phyloP scores from a whole-genome alignment of 441 rosid species.

The Bruguiera hainesii region DNA sequence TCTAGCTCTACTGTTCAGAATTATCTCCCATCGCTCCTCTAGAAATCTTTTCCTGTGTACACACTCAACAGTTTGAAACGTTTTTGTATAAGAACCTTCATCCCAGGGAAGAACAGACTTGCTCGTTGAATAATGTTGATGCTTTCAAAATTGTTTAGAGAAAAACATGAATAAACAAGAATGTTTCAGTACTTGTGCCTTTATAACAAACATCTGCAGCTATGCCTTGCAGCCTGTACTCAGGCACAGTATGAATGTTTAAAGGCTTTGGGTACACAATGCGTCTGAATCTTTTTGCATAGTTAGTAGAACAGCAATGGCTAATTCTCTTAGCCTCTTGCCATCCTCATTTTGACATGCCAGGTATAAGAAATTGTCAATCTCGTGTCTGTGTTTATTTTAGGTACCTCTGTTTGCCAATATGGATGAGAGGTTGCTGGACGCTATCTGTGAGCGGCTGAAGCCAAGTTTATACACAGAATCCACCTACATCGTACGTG shows the following conservation, averaged over 20 bases:
- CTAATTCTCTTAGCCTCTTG: no score
- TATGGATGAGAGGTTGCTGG: constrained; percentile 89
- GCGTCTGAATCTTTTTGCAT: no score
- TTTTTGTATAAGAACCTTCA: neutral
- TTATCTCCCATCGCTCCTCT: neutral
- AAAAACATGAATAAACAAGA: no score
- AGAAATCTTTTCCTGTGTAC: neutral
- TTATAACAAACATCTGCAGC: no score
- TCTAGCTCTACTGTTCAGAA: neutral
- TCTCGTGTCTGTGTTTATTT: constrained; percentile 4
- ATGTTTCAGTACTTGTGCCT: no score
- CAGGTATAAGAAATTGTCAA: neutral
- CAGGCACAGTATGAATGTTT: no score
- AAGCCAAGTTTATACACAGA: constrained; percentile 88
- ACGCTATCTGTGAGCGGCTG: constrained; percentile 86
- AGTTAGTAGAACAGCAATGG: no score
- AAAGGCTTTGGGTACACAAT: no score
- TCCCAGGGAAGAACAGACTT: neutral
- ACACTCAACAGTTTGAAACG: neutral
- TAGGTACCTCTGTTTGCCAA: constrained; percentile 93
- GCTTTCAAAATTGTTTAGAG: neutral
- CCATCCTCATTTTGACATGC: no score
- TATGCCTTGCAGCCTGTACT: no score
- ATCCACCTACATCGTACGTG: constrained; percentile 73
- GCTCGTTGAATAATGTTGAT: neutral